Conservation (phyloP, 345 rosid genomes). For the Eucalyptus paniculata region DNA sequence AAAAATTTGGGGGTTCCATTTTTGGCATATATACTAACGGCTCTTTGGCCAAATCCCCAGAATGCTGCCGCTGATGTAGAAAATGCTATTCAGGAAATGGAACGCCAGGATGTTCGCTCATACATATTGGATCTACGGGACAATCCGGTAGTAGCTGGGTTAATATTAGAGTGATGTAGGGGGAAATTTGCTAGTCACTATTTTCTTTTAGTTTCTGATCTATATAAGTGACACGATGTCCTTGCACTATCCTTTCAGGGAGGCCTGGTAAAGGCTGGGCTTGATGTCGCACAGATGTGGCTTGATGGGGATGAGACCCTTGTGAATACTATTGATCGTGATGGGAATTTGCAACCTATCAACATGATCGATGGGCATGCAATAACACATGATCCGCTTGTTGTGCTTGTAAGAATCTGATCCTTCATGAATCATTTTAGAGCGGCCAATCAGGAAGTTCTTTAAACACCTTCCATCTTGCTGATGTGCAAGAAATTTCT, state of each 20-base stretch:
- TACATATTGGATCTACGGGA: conserved; percentile 82
- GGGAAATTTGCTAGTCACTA: background rate
- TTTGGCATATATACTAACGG: background rate
- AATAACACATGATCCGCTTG: conserved; percentile 79
- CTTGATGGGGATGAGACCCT: conserved; percentile 85
- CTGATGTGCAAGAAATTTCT: background rate
- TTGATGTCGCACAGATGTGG: conserved; percentile 90
- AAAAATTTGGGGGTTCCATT: background rate
- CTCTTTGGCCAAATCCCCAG: conserved; percentile 16
- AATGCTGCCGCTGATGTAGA: conserved; percentile 76
- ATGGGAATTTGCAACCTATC: conserved; percentile 63
- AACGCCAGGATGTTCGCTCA: conserved; percentile 59
- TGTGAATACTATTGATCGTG: conserved; percentile 76
- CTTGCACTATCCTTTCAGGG: conserved; percentile 31
- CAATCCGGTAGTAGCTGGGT: conserved; percentile 45
- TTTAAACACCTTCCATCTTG: background rate
- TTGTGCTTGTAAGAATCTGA: conserved; percentile 60
- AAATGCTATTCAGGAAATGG: conserved; percentile 59
- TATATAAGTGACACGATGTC: background rate
- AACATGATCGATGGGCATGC: conserved; percentile 76
- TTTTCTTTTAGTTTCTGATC: background rate
- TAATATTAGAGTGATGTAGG: background rate
- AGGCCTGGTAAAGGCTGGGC: conserved; percentile 83
- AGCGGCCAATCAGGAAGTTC: background rate
- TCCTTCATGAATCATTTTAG: background rate